These are phyloP conservation scores for Neurospora sp. DNA, from an alignment of 2,329 filamentous ascomycete genomes.

Conservation along the genomic window DNA sequence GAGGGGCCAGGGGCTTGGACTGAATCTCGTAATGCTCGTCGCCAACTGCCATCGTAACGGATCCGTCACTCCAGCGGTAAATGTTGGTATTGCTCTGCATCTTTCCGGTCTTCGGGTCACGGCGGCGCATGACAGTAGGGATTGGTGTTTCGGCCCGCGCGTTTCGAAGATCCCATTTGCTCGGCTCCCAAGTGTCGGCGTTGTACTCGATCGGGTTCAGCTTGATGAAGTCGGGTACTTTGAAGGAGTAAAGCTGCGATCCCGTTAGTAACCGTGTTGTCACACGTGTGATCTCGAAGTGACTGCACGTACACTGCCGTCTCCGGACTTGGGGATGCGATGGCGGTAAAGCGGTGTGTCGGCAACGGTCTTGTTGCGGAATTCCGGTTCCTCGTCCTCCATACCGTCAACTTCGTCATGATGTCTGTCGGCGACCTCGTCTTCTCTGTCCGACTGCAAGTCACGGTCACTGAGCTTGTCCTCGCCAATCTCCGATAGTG, in stretches of 20 bases:
- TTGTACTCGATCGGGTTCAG: slow-evolving; percentile 60
- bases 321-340: slow-evolving; percentile 58
- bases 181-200: slow-evolving; percentile 54
- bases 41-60: slow-evolving; percentile 64
- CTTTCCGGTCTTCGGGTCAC: slow-evolving; percentile 53
- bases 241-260: slow-evolving; percentile 55
- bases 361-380: slow-evolving; percentile 47
- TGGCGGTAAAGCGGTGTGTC: slow-evolving; percentile 60
- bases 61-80: slow-evolving; percentile 72
- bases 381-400: slow-evolving; percentile 31
- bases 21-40: slow-evolving; percentile 67
- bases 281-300: background rate
- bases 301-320: slow-evolving; percentile 50
- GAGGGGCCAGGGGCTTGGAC: slow-evolving; percentile 59
- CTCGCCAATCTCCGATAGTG: slow-evolving; percentile 42
- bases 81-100: slow-evolving; percentile 68
- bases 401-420: slow-evolving; percentile 29
- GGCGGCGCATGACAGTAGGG: slow-evolving; percentile 60
- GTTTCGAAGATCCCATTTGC: slow-evolving; percentile 43
- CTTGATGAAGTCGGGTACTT: slow-evolving; percentile 63
- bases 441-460: slow-evolving; percentile 40
- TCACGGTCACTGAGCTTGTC: slow-evolving; percentile 55
- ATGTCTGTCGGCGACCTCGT: slow-evolving; percentile 21
- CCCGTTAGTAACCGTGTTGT: slow-evolving; percentile 10
- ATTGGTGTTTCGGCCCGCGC: slow-evolving; percentile 46